These are phyloP conservation scores for Phyllostachys edulis DNA, from an alignment of 176 grass and related monocot species.

Conservation along the genomic window DNA sequence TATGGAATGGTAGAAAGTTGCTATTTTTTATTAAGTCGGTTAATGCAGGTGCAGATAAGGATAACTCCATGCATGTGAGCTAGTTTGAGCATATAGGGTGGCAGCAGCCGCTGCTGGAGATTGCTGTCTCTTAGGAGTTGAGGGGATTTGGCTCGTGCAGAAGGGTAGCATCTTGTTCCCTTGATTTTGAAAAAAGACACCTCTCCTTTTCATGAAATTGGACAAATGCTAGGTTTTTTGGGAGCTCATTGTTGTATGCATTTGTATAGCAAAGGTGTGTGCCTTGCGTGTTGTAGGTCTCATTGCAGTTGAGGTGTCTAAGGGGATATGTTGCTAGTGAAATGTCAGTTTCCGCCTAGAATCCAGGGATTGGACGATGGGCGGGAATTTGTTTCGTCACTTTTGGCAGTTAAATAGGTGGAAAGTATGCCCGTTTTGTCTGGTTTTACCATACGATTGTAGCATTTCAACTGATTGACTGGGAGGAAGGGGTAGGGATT, in stretches of 20 bases:
- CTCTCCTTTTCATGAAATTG: not conserved
- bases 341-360: not conserved
- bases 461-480: not conserved
- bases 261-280: not conserved
- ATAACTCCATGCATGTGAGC: not conserved
- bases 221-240: not conserved
- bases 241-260: not conserved
- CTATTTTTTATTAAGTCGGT: not conserved
- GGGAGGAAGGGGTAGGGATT: conserved; percentile 1
- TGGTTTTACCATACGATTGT: not conserved
- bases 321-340: not conserved
- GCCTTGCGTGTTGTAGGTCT: not conserved
- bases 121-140: not conserved
- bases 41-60: not conserved
- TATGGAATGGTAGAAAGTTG: not conserved
- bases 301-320: not conserved
- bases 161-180: not conserved
- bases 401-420: not conserved
- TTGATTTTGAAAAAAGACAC: not conserved
- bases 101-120: not conserved
- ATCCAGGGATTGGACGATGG: not conserved
- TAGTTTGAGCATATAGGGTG: not conserved
- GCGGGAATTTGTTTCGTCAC: not conserved
- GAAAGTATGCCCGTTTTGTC: not conserved
- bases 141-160: not conserved